Evolutionary conservation across 805 yeast genomes (phyloP).

Genomic region (Clavispora santaluciae): DNA sequence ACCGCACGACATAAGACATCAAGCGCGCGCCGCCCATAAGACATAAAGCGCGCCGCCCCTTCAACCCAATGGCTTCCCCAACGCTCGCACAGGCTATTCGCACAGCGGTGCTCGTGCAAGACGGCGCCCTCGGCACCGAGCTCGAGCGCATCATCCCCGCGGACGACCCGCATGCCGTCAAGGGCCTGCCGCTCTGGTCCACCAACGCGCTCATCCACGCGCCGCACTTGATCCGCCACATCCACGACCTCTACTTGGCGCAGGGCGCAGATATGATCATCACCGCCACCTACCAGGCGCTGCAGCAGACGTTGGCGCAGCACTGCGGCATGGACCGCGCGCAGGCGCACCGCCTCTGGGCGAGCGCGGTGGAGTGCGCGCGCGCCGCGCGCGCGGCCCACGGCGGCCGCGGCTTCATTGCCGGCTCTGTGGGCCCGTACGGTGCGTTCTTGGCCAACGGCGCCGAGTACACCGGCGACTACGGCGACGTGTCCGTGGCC

Average conservation of each 20-base stretch:
- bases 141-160: constrained; percentile 13
- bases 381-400: constrained; percentile 6
- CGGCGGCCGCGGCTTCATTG: constrained; percentile 25
- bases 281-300: constrained; percentile 18
- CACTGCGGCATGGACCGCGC: constrained; percentile 10
- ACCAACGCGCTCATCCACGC: constrained; percentile 15
- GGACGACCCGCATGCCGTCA: constrained; percentile 14
- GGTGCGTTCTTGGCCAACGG: constrained; percentile 68
- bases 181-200: constrained; percentile 18
- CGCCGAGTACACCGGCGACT: constrained; percentile 70
- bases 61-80: background rate
- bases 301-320: constrained; percentile 11
- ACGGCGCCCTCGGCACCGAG: constrained; percentile 17
- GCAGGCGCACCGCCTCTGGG: constrained; percentile 11
- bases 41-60: no score
- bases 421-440: constrained; percentile 73
- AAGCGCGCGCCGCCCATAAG: no score
- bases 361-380: constrained; percentile 12
- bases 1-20: no score
- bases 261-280: constrained; percentile 15
- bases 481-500: constrained; percentile 36
- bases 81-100: constrained; percentile 6
- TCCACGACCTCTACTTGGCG: constrained; percentile 14
- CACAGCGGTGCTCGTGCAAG: constrained; percentile 7
- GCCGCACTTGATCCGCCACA: constrained; percentile 11